phyloP scores from a whole-genome alignment of 1,284 basidiomycete species.

The Sanghuangporus sanghuang region DNA sequence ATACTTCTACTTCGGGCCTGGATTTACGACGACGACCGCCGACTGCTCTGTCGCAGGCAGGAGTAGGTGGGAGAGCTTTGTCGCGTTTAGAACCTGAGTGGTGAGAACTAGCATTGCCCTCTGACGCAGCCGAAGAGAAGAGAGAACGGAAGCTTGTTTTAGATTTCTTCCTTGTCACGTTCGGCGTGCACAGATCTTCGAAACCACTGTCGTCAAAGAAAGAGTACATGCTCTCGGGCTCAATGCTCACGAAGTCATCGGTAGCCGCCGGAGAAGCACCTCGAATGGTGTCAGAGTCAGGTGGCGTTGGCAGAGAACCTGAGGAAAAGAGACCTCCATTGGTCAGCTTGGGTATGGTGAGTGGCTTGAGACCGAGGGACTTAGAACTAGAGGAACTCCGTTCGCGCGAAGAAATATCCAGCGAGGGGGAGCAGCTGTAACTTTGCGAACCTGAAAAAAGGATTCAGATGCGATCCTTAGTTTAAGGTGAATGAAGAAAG shows the following conservation, averaged over 20 bases:
- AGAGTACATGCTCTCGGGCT: conserved; percentile 7
- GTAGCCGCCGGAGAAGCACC: background rate
- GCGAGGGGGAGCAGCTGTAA: background rate
- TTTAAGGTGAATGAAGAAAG: background rate
- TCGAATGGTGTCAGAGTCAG: background rate
- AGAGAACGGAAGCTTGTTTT: conserved; percentile 9
- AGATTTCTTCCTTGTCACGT: conserved; percentile 11
- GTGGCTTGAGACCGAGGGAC: conserved; percentile 11
- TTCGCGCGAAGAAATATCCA: background rate
- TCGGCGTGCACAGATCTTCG: background rate
- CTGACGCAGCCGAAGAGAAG: background rate
- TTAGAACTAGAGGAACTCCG: background rate
- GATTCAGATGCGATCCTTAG: background rate
- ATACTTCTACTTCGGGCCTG: background rate
- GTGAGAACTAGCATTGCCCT: background rate
- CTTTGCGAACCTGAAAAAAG: background rate
- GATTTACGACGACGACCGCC: background rate
- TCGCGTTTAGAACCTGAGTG: background rate
- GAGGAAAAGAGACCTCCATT: conserved; percentile 1
- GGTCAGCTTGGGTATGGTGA: conserved; percentile 1
- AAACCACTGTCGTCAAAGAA: conserved; percentile 19
- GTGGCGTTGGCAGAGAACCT: conserved; percentile 1
- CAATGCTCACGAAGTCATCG: background rate
- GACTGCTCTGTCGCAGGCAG: background rate
- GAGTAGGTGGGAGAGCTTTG: background rate